These are phyloP conservation scores for Shiraia bambusicola DNA, from an alignment of 2,329 filamentous ascomycete species.

Conservation along the genomic window DNA sequence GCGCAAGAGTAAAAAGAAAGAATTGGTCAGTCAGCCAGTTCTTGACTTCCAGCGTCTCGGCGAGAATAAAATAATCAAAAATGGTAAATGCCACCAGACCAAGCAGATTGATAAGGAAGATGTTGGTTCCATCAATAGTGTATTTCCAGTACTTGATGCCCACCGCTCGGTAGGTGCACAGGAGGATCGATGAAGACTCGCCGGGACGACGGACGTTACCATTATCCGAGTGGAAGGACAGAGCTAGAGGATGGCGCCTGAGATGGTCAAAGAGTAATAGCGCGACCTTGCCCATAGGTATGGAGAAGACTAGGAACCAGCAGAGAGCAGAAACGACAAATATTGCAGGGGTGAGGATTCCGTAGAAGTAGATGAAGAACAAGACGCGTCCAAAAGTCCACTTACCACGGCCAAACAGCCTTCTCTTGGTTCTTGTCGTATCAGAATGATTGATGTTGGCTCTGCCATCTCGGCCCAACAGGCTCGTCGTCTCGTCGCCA, in stretches of 20 bases:
- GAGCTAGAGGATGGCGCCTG: constrained; percentile 83
- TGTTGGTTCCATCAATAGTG: constrained; percentile 96
- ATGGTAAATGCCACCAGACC: constrained; percentile 92
- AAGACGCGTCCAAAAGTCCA: constrained; percentile 94
- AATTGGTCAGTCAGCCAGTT: constrained; percentile 77
- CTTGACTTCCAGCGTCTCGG: constrained; percentile 67
- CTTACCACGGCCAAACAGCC: constrained; percentile 90
- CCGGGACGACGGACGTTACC: constrained; percentile 70
- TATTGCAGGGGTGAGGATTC: constrained; percentile 81
- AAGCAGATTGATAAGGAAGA: constrained; percentile 97
- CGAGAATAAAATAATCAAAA: constrained; percentile 83
- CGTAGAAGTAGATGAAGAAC: constrained; percentile 96
- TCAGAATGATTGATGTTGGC: constrained; percentile 44
- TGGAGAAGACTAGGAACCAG: constrained; percentile 96
- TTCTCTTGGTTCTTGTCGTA: constrained; percentile 64
- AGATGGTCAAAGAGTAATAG: constrained; percentile 88
- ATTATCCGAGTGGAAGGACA: constrained; percentile 89
- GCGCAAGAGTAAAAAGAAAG: constrained; percentile 78
- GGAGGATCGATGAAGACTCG: constrained; percentile 77
- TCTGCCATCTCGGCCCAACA: constrained; percentile 70
- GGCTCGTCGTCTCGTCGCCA: constrained; percentile 84
- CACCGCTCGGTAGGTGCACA: constrained; percentile 96
- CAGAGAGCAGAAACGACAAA: constrained; percentile 85
- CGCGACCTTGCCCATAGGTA: constrained; percentile 97
- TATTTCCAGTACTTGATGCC: constrained; percentile 99